Conservation (phyloP, 352 stramenopile genomes). For the Globisporangium perplexum region DNA sequence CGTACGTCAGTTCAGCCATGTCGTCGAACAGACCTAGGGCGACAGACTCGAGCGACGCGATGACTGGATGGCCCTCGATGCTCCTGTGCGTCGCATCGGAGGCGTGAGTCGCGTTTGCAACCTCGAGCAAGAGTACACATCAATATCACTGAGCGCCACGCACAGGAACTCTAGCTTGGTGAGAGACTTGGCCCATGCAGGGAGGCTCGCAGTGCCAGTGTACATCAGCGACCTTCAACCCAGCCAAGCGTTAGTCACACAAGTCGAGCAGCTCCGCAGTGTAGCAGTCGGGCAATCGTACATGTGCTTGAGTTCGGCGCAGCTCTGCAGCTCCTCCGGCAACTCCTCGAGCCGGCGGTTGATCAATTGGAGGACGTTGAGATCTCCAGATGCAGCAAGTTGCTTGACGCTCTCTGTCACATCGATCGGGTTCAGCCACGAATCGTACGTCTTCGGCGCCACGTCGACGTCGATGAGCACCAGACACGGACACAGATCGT, state of each 20-base stretch:
- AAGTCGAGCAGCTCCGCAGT: too few species aligned
- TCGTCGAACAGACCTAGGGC: conserved; percentile 20
- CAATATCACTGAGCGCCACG: background rate
- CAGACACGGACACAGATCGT: conserved; percentile 26
- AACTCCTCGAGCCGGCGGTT: conserved; percentile 20
- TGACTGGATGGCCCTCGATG: conserved; percentile 9
- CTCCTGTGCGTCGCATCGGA: conserved; percentile 14
- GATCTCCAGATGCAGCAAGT: conserved; percentile 20
- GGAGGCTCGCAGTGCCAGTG: conserved; percentile 14
- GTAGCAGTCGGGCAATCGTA: conserved; percentile 10
- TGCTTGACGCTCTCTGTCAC: conserved; percentile 18
- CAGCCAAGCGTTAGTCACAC: background rate
- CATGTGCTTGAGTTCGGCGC: conserved; percentile 30
- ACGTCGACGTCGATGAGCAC: conserved; percentile 25
- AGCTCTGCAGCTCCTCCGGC: conserved; percentile 23
- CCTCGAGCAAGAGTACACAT: background rate
- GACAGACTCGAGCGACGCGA: conserved; percentile 18
- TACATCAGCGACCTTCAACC: conserved; percentile 28
- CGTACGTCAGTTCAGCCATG: conserved; percentile 26
- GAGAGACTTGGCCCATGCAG: conserved; percentile 22
- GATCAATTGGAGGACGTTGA: conserved; percentile 34
- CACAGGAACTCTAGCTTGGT: conserved; percentile 37
- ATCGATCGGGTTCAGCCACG: conserved; percentile 20
- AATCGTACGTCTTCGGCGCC: conserved; percentile 12
- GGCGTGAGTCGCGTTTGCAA: background rate